Evolutionary conservation across 2,329 filamentous ascomycete species (phyloP).

Genomic region (Pseudogymnoascus sp.): DNA sequence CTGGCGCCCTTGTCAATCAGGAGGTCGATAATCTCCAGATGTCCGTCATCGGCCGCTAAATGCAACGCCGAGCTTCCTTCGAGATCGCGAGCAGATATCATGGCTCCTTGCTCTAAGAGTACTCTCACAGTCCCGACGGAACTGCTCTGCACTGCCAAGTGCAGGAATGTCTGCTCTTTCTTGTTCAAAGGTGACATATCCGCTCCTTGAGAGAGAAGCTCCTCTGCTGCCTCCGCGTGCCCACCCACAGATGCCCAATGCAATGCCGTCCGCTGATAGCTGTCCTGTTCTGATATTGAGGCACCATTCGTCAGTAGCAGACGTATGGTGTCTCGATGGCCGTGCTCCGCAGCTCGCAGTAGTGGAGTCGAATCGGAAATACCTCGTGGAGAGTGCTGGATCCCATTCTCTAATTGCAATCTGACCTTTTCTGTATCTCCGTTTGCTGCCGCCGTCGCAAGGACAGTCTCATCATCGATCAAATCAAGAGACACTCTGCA

Average conservation of each 20-base stretch:
- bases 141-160: conserved; percentile 9
- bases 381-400: neutral
- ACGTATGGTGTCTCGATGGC: conserved; percentile 13
- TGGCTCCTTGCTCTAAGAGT: neutral
- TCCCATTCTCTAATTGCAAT: neutral
- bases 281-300: too few species aligned
- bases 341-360: conserved; percentile 10
- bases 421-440: too few species aligned
- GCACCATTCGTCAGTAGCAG: conserved; percentile 10
- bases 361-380: neutral
- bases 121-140: conserved; percentile 9
- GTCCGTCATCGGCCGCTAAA: conserved; percentile 10
- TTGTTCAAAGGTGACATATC: conserved; percentile 5
- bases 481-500: too few species aligned
- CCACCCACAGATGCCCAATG: neutral
- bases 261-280: too few species aligned
- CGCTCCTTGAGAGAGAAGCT: conserved; percentile 9
- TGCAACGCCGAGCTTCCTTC: conserved; percentile 11
- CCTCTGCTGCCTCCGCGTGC: conserved; percentile 7
- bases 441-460: neutral
- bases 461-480: too few species aligned
- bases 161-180: conserved; percentile 10
- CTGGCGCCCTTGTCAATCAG: conserved; percentile 8
- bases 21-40: conserved; percentile 5
- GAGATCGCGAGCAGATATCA: conserved; percentile 9